Conservation (phyloP, 495 filamentous ascomycete genomes). For the Hypoxylon perforatum region DNA sequence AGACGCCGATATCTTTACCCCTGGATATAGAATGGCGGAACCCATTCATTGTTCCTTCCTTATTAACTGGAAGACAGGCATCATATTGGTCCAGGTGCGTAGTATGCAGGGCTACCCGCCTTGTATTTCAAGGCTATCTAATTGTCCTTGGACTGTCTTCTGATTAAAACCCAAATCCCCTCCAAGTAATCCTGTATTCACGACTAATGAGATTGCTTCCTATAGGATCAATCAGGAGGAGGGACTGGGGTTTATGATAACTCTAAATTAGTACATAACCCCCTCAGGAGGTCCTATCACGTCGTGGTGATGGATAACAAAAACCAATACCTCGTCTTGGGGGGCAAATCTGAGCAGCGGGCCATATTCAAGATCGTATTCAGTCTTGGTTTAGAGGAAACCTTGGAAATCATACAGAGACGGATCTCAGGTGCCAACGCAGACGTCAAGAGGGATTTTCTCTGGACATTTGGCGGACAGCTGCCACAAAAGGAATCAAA, state of each 20-base stretch:
- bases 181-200: neutral
- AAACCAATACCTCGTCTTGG: slow-evolving; percentile 1
- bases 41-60: slow-evolving; percentile 19
- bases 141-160: neutral
- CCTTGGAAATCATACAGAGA: neutral
- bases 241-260: slow-evolving; percentile 2
- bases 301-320: neutral
- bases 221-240: slow-evolving; percentile 7
- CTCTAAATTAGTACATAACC: neutral
- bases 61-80: slow-evolving; percentile 16
- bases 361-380: slow-evolving; percentile 5
- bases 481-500: neutral
- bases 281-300: neutral
- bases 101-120: neutral
- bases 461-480: neutral
- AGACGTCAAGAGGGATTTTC: neutral
- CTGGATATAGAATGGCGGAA: neutral
- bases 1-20: slow-evolving; percentile 7
- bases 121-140: neutral
- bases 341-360: neutral
- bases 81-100: slow-evolving; percentile 19
- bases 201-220: neutral
- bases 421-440: neutral
- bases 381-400: neutral
- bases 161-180: neutral